Evolutionary conservation across 495 filamentous ascomycete genomes (phyloP).

Genomic region (Neurospora cerealis): DNA sequence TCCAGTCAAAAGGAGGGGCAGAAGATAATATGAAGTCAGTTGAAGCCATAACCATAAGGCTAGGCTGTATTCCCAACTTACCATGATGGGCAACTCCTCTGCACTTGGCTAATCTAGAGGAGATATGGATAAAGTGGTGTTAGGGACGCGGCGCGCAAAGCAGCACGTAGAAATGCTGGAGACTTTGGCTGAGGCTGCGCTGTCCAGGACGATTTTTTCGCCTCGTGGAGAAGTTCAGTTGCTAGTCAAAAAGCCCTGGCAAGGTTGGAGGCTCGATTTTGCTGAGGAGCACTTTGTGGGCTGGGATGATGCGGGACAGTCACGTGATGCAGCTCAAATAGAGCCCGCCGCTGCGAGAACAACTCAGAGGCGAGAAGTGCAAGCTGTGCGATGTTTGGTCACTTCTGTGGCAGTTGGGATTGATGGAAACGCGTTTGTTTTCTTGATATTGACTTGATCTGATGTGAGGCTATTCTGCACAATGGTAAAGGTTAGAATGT

Average conservation of each 20-base stretch:
- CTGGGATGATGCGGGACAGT: constrained; percentile 14
- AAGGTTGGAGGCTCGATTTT: constrained; percentile 13
- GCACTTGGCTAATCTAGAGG: constrained; percentile 20
- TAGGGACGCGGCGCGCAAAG: constrained; percentile 17
- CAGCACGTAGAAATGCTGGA: constrained; percentile 21
- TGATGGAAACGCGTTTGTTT: not conserved
- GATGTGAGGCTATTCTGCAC: not conserved
- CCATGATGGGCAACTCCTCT: constrained; percentile 35
- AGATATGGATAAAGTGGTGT: constrained; percentile 9
- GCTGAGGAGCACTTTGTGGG: constrained; percentile 19
- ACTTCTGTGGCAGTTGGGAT: not conserved
- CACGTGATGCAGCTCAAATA: constrained; percentile 15
- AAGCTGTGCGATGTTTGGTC: constrained; percentile 1
- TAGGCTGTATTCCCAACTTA: constrained; percentile 11
- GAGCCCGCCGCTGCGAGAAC: not conserved
- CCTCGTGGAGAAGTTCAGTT: constrained; percentile 21
- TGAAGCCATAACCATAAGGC: not conserved
- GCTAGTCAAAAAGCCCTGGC: constrained; percentile 17
- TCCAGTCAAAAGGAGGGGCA: constrained; percentile 1
- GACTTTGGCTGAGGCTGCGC: constrained; percentile 19
- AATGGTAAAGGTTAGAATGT: not conserved
- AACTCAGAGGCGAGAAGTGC: not conserved
- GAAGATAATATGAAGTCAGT: not conserved
- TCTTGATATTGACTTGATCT: not conserved
- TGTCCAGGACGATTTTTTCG: constrained; percentile 25